Evolutionary conservation across 345 rosid species (phyloP).

Genomic region (Eucalyptus curtisii): DNA sequence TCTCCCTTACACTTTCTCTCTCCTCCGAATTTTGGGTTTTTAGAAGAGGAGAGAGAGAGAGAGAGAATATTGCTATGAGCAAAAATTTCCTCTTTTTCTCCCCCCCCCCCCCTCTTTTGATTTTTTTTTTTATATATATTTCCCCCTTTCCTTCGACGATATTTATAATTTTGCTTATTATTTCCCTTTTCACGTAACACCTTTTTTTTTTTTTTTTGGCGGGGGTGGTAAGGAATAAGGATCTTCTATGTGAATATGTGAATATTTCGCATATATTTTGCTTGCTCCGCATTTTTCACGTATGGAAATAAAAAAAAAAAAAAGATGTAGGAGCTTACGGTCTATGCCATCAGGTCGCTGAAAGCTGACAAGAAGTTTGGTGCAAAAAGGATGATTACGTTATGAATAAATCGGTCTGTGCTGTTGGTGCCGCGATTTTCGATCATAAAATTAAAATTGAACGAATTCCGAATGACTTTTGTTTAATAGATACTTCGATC

Average conservation of each 20-base stretch:
- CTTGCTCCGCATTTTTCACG: not conserved
- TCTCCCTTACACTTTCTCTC: not conserved
- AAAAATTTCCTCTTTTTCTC: not conserved
- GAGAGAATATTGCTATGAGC: not conserved
- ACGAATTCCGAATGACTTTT: not conserved
- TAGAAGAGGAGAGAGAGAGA: not conserved
- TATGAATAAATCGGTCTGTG: not conserved
- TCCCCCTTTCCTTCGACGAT: not conserved
- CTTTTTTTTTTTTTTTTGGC: not conserved
- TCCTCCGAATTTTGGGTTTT: not conserved
- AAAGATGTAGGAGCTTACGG: not conserved
- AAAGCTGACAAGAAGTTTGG: not conserved
- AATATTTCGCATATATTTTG: not conserved
- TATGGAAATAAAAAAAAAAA: not conserved
- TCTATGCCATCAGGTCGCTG: not conserved
- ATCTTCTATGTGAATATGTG: not conserved
- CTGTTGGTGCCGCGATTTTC: not conserved
- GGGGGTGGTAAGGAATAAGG: accelerated
- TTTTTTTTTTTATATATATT: not conserved
- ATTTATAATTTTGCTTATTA: not conserved
- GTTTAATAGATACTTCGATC: not conserved
- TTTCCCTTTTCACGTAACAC: not conserved
- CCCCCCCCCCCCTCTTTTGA: not conserved
- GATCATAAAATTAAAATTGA: not conserved
- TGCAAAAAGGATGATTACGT: not conserved